These are phyloP conservation scores for Capronia coronata DNA, from an alignment of 2,329 filamentous ascomycete genomes.

Conservation along the genomic window DNA sequence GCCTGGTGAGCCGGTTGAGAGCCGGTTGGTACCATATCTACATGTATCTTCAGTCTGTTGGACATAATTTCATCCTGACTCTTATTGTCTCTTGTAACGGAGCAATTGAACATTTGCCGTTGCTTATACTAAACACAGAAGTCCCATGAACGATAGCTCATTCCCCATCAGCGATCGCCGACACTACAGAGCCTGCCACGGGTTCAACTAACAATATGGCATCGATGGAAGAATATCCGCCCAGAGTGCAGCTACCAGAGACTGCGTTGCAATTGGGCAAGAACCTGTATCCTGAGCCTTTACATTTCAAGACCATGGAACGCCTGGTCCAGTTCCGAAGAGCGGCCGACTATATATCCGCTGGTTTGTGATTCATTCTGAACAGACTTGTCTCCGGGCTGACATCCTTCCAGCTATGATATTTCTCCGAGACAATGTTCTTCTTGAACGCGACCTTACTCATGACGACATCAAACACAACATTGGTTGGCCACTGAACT, in stretches of 20 bases:
- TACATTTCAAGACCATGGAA: constrained; percentile 8
- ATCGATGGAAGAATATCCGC: not conserved
- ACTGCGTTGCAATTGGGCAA: constrained; percentile 1
- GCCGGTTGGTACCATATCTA: not conserved
- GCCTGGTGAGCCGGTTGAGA: not conserved
- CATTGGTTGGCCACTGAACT: constrained; percentile 15
- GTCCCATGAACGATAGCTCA: not conserved
- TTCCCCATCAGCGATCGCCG: not conserved
- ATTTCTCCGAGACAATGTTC: constrained; percentile 55
- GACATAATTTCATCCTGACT: too few species aligned
- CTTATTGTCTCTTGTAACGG: too few species aligned
- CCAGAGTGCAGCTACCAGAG: constrained; percentile 1
- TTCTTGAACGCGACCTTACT: constrained; percentile 48
- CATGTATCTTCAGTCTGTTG: not conserved
- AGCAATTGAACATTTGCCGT: not conserved
- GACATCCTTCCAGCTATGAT: constrained; percentile 51
- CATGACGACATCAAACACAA: constrained; percentile 53
- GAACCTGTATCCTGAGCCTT: constrained; percentile 8
- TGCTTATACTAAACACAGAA: not conserved
- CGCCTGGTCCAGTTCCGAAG: constrained; percentile 5
- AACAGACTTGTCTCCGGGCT: not conserved
- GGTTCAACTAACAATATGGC: not conserved
- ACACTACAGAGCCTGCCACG: not conserved
- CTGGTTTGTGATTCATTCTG: not conserved
- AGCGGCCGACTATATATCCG: constrained; percentile 14